Base-by-base conservation (phyloP, 768 basidiomycete species). In the Heimioporus sp. region DNA sequence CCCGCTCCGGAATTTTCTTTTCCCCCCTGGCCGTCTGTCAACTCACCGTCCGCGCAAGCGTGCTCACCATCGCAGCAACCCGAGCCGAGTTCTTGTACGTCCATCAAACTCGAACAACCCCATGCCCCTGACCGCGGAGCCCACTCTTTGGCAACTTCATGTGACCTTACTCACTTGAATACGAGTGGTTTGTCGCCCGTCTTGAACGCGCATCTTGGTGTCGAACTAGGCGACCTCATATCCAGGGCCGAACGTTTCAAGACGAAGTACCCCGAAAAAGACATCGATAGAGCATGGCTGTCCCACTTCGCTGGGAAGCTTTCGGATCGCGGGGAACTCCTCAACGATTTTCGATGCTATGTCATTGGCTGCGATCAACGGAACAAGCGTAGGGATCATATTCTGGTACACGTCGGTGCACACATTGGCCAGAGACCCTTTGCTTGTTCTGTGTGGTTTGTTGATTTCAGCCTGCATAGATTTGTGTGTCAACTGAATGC, bases 301-400 rank as follows among this genome's bases (percentile, higher is more conserved):
- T 74, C 81, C 41, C 77, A 76, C 28, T 89, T 86, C 63, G 85
- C 83, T 15, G 87, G 87, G 30, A 82, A 82, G 57, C 68, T 89
- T 34, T 80, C 85, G 9, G 65, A 69, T 16, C 71, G 73, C 34
- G 87, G 86, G 8, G 78, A 82, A 59, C 72, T 79, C 11, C 63
- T 83, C 17, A 72, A 76, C 10, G 80, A 86, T 38, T 88, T 80
- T 57, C 76, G 86, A 35, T 89, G 87, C 59, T 89, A 89, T 59
- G 70, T 89, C 38, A 57, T 72, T 19, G 86, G 83, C 9, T 89
- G 87, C 64, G 66, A 72, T 24, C 86, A 89, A 63, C 74, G 70
- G 49, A 89, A 89, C 73, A 87, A 83, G 66, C 75, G 87, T 51
- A 73, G 82, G 49, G 87, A 89, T 62, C 87, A 89, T 55, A 89